Base-by-base conservation (phyloP, 805 yeast genomes). In the Cephaloascus fragrans region DNA sequence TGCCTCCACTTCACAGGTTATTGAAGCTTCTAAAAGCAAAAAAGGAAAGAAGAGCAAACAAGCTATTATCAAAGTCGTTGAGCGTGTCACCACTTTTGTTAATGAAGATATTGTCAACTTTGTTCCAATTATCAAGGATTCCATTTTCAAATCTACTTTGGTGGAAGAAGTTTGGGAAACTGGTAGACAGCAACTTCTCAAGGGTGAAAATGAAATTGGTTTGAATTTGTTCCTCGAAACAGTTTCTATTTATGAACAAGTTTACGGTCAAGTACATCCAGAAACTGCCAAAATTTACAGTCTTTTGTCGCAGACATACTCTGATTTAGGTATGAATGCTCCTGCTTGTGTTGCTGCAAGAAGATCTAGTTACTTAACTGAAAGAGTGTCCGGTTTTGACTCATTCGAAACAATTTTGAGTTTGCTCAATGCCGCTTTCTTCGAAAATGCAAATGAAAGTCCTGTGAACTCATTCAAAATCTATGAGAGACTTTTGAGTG, bases 301-400 rank as follows among this genome's bases (percentile, higher is more conserved):
- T 33, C 64, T 75, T 8, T 64, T 87, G 36, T 82, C 94, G 12
- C 77, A 79, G 44, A 57, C 78, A 16, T 84, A 77, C 61, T 70
- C 75, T 41, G 87, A 80, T 42, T 55, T 76, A 35, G 77, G 77
- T 14, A 61, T 72, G 48, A 55, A 62, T 17, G 62, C 64, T 18
- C 79, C 76, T 46, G 88, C 96, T 10, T 68, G 77, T 38, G 71
- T 69, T 10, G 64, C 75, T 46, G 74, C 80, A 15, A 76, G 93
- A 48, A 80, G 75, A 55, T 76, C 96, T 2, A 71, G 78, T 44
- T 64, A 76, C 32, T 75, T 88, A 44, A 69, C 80, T 43, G 97
- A 90, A 67, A 78, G 97, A 61, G 70, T 79, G 10, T 58, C 67
- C 38, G 98, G 98, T 44, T 58, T 78, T 45, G 97, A 90, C 53